phyloP scores from a whole-genome alignment of 1,284 basidiomycete species.

The Moniliella sp. region DNA sequence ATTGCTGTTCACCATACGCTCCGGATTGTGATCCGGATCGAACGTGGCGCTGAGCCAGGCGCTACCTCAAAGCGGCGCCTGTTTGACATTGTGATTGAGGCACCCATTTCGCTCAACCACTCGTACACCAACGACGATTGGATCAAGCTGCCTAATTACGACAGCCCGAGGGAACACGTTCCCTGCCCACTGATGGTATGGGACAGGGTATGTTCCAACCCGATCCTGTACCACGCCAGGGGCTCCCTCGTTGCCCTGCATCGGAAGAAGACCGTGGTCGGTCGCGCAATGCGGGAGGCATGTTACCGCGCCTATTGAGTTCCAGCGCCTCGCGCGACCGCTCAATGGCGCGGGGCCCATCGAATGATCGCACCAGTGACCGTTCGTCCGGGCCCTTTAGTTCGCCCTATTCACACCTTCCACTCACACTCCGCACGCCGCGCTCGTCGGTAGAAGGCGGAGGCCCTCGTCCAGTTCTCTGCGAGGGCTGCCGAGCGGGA shows the following conservation, averaged over 20 bases:
- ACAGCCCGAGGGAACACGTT: slow-evolving; percentile 3
- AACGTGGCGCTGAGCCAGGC: slow-evolving; percentile 35
- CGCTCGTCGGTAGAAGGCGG: too few relatives aligned
- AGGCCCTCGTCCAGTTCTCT: too few relatives aligned
- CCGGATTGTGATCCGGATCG: slow-evolving; percentile 63
- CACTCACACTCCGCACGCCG: too few relatives aligned
- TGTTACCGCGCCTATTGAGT: too few relatives aligned
- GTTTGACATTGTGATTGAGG: slow-evolving; percentile 74
- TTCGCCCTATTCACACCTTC: too few relatives aligned
- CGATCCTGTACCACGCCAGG: not conserved
- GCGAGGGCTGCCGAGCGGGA: too few relatives aligned
- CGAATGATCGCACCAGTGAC: too few relatives aligned
- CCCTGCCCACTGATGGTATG: too few relatives aligned
- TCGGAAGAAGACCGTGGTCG: not conserved
- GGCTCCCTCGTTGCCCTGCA: not conserved
- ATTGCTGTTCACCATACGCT: slow-evolving; percentile 57
- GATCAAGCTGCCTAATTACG: slow-evolving; percentile 23
- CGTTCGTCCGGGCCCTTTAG: too few relatives aligned
- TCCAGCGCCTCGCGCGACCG: too few relatives aligned
- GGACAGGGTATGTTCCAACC: too few relatives aligned
- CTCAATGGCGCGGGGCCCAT: too few relatives aligned
- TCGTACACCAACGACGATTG: slow-evolving; percentile 24
- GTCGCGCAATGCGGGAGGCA: not conserved
- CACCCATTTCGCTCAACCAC: slow-evolving; percentile 43
- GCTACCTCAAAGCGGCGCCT: slow-evolving; percentile 5